Evolutionary conservation across 805 yeast species (phyloP).

Genomic region (Lipomyces spencermartinsiae): DNA sequence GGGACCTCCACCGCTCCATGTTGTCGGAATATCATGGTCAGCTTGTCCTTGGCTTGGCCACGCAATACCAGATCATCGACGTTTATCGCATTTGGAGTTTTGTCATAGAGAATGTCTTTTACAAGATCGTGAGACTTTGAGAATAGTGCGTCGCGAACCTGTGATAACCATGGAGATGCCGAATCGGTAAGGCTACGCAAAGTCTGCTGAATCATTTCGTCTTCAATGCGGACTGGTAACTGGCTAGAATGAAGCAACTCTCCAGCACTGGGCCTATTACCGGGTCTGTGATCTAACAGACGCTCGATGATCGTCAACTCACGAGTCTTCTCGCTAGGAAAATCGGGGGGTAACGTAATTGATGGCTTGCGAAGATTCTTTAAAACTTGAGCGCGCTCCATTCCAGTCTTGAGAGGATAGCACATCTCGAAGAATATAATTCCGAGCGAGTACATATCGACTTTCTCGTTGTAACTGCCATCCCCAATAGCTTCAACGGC

Average conservation of each 20-base stretch:
- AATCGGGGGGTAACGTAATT: constrained; percentile 74
- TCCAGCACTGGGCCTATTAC: constrained; percentile 77
- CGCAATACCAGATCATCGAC: constrained; percentile 62
- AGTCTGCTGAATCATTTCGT: constrained; percentile 87
- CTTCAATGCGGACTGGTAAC: constrained; percentile 88
- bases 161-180: constrained; percentile 92
- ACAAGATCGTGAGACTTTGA: constrained; percentile 85
- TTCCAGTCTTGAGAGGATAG: constrained; percentile 80
- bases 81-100: constrained; percentile 34
- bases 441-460: constrained; percentile 95
- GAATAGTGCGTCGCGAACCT: constrained; percentile 85
- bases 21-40: constrained; percentile 66
- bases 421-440: constrained; percentile 96
- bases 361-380: constrained; percentile 63
- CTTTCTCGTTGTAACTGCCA: constrained; percentile 86
- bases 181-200: constrained; percentile 84
- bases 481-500: constrained; percentile 79
- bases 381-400: constrained; percentile 87
- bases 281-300: constrained; percentile 80
- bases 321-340: constrained; percentile 54
- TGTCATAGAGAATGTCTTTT: constrained; percentile 82
- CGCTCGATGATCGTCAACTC: constrained; percentile 73
- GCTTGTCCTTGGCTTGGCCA: constrained; percentile 63
- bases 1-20: constrained; percentile 90
- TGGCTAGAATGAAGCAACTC: constrained; percentile 78